Percentiles rank a stretch among this genome's conserved stretches.
Evolutionary conservation across 441 rosid species (phyloP).

Genomic region (Erysimum pusillum): DNA sequence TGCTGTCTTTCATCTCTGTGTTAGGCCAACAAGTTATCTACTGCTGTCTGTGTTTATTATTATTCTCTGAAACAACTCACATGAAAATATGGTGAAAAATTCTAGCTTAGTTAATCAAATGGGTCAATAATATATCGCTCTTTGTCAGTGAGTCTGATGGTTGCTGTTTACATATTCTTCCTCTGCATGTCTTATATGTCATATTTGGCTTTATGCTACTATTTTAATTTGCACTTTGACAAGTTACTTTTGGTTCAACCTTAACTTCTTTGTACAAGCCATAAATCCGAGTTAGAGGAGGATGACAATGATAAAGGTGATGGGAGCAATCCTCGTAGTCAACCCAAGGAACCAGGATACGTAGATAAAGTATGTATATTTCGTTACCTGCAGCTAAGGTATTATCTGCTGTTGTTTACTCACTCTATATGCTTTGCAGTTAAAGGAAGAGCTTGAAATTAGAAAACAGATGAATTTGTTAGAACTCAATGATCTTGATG

Average conservation of each 20-base stretch:
- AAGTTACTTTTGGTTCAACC: conserved; percentile 49
- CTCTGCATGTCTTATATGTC: conserved; percentile 16
- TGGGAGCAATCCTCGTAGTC: conserved; percentile 53
- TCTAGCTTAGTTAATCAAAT: background rate
- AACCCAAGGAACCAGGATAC: conserved; percentile 69
- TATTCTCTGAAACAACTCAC: conserved; percentile 11
- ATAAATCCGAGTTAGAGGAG: conserved; percentile 65
- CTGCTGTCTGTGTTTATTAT: conserved; percentile 24
- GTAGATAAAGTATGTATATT: conserved; percentile 70
- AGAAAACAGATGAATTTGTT: conserved; percentile 82
- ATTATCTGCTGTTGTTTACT: conserved; percentile 34
- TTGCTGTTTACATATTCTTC: conserved; percentile 18
- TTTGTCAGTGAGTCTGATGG: conserved; percentile 20
- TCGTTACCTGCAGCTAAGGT: conserved; percentile 15
- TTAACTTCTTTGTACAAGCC: conserved; percentile 65
- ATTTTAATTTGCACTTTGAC: conserved; percentile 18
- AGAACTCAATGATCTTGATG: conserved; percentile 85
- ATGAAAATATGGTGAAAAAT: conserved; percentile 9
- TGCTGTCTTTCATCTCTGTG: conserved; percentile 15
- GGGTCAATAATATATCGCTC: conserved; percentile 11
- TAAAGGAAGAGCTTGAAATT: conserved; percentile 87
- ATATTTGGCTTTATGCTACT: conserved; percentile 23
- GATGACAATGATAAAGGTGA: conserved; percentile 65
- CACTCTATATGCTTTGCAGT: conserved; percentile 56
- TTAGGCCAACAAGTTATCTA: conserved; percentile 11